Conservation (phyloP, 2,329 filamentous ascomycete species). For the Tolypocladium tundrense region DNA sequence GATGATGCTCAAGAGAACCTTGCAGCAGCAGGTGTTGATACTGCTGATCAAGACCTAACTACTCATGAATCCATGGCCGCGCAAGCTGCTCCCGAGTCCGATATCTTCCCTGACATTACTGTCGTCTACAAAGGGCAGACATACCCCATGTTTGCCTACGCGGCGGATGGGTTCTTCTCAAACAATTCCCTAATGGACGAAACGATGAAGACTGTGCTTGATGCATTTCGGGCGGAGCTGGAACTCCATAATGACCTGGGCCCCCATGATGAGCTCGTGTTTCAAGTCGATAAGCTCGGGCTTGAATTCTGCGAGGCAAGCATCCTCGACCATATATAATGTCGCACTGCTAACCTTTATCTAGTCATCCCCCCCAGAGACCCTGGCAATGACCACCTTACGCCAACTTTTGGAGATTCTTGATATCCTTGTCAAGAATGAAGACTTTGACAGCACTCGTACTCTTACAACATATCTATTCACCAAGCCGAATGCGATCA, state of each 20-base stretch:
- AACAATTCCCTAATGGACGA: constrained; percentile 29
- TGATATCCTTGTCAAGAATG: constrained; percentile 31
- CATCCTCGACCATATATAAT: not conserved
- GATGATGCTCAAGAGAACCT: not conserved
- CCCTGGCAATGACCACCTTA: constrained; percentile 25
- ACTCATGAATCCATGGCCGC: not conserved
- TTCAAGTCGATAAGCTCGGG: constrained; percentile 41
- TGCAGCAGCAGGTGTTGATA: not conserved
- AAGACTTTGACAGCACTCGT: constrained; percentile 27
- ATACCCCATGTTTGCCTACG: constrained; percentile 28
- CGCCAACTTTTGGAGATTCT: constrained; percentile 32
- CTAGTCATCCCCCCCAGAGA: constrained; percentile 24
- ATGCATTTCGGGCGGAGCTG: constrained; percentile 34
- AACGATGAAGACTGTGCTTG: constrained; percentile 33
- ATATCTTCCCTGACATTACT: constrained; percentile 24
- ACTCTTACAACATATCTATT: constrained; percentile 32
- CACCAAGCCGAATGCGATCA: constrained; percentile 27
- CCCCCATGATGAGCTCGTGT: constrained; percentile 36
- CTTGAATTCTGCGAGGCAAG: constrained; percentile 43
- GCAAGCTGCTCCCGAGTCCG: constrained; percentile 2
- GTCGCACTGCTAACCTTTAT: constrained; percentile 13
- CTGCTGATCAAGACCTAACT: not conserved
- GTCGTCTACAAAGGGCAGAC: constrained; percentile 34
- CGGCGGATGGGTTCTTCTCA: constrained; percentile 33
- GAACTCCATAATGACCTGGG: constrained; percentile 27